Evolutionary conservation across 2,329 filamentous ascomycete genomes (phyloP).

Genomic region (Zalaria obscura): DNA sequence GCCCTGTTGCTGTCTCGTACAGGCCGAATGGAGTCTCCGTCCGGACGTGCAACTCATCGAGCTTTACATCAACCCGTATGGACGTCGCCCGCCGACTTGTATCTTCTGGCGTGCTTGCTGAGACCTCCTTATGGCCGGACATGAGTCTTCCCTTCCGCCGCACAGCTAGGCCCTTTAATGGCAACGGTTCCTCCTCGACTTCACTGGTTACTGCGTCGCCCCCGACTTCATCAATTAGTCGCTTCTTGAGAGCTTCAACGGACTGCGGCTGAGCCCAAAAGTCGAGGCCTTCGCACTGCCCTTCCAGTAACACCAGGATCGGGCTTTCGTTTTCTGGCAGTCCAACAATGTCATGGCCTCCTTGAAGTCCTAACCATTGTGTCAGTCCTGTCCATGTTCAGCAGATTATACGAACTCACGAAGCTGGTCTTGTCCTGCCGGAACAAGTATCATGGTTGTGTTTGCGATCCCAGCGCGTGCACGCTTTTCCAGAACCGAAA

Average conservation of each 20-base stretch:
- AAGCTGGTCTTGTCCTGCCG: conserved; percentile 14
- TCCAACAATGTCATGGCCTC: conserved; percentile 4
- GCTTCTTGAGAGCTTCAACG: conserved; percentile 11
- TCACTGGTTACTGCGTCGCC: neutral
- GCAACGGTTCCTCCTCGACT: too few relatives aligned
- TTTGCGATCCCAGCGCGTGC: conserved; percentile 14
- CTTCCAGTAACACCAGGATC: conserved; percentile 12
- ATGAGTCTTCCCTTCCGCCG: too few relatives aligned
- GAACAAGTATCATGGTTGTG: conserved; percentile 15
- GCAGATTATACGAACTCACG: conserved; percentile 6
- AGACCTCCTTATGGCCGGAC: too few relatives aligned
- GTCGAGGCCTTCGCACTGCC: conserved; percentile 12
- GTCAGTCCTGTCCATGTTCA: neutral
- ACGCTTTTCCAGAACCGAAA: conserved; percentile 5
- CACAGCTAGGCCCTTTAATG: too few relatives aligned
- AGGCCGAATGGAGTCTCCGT: conserved; percentile 29
- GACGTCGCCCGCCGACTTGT: too few relatives aligned
- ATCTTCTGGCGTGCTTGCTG: too few relatives aligned
- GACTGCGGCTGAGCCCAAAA: conserved; percentile 20
- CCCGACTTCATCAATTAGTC: conserved; percentile 5
- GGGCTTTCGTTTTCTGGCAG: conserved; percentile 6
- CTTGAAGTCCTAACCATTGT: conserved; percentile 1
- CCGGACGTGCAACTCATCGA: conserved; percentile 26
- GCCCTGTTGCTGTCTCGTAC: conserved; percentile 20
- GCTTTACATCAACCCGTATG: conserved; percentile 14